Evolutionary conservation across 73 alveolate species (phyloP).

Genomic region (Uronychia setigera): DNA sequence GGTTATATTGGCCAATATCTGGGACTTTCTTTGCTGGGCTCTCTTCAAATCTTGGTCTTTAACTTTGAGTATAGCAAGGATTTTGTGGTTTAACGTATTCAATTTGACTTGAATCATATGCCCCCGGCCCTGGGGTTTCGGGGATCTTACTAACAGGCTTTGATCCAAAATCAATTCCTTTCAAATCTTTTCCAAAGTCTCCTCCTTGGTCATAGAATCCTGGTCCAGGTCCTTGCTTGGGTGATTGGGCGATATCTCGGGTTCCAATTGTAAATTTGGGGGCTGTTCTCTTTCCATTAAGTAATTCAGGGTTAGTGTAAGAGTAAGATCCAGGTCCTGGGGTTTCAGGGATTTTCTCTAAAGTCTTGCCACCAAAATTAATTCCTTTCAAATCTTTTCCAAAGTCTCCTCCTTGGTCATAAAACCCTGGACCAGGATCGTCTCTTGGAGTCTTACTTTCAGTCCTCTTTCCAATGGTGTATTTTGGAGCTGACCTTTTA

Average conservation of each 20-base stretch:
- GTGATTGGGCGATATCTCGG: not conserved
- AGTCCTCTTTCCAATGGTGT: not conserved
- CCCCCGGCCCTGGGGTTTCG: not conserved
- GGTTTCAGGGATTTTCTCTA: not conserved
- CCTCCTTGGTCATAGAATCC: not conserved
- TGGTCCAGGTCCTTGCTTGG: not conserved
- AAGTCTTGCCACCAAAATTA: not conserved
- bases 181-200: not conserved
- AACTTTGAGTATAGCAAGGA: not conserved
- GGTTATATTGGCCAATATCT: not conserved
- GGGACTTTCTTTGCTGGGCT: not conserved
- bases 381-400: not conserved
- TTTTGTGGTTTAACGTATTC: not conserved
- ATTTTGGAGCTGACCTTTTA: not conserved
- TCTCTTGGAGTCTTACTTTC: not conserved
- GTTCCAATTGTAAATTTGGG: not conserved
- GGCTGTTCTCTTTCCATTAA: not conserved
- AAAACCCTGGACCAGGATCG: not conserved
- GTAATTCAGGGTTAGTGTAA: not conserved
- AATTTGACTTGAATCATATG: not conserved
- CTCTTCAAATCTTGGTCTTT: not conserved
- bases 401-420: not conserved
- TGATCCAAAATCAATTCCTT: not conserved
- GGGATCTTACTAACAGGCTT: not conserved
- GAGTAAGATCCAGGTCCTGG: not conserved